phyloP scores from a whole-genome alignment of 177 flowering plant species.

The Vitis hybrid region DNA sequence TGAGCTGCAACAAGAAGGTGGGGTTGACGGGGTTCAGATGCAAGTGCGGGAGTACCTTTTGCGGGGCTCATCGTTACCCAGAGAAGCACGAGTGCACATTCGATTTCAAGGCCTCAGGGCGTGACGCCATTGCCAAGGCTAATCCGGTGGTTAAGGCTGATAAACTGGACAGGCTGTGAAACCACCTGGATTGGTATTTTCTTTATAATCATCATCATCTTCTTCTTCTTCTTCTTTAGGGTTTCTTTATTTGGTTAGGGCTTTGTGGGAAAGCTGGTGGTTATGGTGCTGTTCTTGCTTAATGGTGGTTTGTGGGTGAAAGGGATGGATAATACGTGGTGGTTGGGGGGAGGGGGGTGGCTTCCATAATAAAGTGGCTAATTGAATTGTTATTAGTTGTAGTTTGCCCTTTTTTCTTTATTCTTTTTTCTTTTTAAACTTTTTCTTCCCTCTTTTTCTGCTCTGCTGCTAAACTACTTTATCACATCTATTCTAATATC shows the following conservation, averaged over 20 bases:
- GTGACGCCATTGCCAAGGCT: constrained; percentile 39
- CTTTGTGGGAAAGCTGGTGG: background rate
- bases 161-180: constrained; percentile 32
- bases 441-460: background rate
- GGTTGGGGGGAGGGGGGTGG: background rate
- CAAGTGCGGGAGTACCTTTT: constrained; percentile 45
- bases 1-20: constrained; percentile 33
- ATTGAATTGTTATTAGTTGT: constrained; percentile 7
- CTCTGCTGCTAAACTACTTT: background rate
- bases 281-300: background rate
- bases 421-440: background rate
- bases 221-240: background rate
- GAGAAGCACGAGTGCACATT: constrained; percentile 42
- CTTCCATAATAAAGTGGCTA: constrained; percentile 17
- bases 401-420: background rate
- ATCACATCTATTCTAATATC: background rate
- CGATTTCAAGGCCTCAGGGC: constrained; percentile 37
- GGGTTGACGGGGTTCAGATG: constrained; percentile 48
- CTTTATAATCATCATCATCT: background rate
- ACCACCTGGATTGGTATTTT: background rate
- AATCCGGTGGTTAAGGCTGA: constrained; percentile 51
- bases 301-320: background rate
- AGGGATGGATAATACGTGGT: too few relatives aligned
- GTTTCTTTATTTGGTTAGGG: background rate
- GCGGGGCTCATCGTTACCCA: constrained; percentile 45